A percentile compares a stretch with the other conserved stretches of the same genome.
phyloP scores from a whole-genome alignment of 305 asterid genomes.

The Fraxinus dipetala region DNA sequence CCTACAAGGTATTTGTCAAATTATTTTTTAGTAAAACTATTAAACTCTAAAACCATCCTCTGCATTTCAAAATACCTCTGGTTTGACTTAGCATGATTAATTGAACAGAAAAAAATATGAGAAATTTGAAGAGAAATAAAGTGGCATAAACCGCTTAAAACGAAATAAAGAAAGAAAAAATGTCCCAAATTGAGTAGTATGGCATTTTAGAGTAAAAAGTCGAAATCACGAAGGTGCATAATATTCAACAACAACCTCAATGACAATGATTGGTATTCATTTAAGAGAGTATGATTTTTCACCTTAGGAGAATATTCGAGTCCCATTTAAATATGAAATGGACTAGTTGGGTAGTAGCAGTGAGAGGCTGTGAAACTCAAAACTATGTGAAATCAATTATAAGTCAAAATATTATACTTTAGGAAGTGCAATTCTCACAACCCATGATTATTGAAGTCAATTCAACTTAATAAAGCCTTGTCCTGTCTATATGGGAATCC shows the following conservation, averaged over 20 bases:
- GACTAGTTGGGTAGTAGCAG: neutral
- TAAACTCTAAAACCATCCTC: neutral
- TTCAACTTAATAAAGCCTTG: conserved; percentile 1
- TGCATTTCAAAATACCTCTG: neutral
- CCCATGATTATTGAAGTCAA: neutral
- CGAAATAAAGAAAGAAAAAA: neutral
- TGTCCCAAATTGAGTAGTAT: neutral
- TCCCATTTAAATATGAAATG: neutral
- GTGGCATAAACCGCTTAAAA: neutral
- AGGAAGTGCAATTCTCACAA: neutral
- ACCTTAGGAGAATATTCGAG: neutral
- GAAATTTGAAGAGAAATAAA: neutral
- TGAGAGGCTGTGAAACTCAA: neutral
- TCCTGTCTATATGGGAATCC: neutral
- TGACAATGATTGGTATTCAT: neutral
- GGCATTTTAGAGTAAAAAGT: neutral
- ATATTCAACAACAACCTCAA: neutral
- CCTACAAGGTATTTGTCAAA: conserved; percentile 41
- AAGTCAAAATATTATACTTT: neutral
- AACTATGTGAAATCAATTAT: neutral
- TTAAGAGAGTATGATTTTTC: neutral
- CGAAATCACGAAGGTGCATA: neutral
- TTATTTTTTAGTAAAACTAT: conserved; percentile 7
- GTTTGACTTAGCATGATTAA: neutral
- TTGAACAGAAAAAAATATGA: neutral